Base-by-base conservation (phyloP, 257 asterid genomes). In the Solanum gandarillasii region DNA sequence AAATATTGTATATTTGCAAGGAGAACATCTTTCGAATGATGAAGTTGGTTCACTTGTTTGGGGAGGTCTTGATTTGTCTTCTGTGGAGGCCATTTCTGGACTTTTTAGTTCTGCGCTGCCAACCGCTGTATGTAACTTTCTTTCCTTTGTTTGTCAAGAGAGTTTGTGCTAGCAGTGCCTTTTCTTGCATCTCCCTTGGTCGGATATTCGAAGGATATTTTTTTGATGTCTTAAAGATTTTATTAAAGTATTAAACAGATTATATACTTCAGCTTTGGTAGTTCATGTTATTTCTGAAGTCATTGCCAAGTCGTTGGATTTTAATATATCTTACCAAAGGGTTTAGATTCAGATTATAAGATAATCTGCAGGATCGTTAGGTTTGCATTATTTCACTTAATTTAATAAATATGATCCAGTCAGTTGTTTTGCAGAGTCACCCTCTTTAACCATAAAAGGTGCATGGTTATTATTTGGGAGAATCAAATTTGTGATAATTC, bases 1-100 rank as follows among this genome's bases (percentile, higher is more conserved):
- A 12, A 95, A 93, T 93, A 90, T 95, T 75, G 95, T 97, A 83
- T 95, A 93, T 89, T 89, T 97, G 85, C 99, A 94, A 92, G 99
- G 98, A 34, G 95, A 97, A 83, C 92, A 31, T 68, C 92, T 94
- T 87, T 89, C 91, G 20, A 92, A 91, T 87, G 93, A 90, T 81
- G 97, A 94, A 90, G 90, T 94, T 75, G 98, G 99, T 31, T 88
- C 97, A 0, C 72, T 93, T 10, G 88, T 82, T 25, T 94, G 93
- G 96, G 95, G 94, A 88, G 98, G 94, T 89, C 67, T 88, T 74
- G 94, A 94, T 68, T 92, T 96, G 87, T 90, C 96, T 86, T 87
- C 95, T 35, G 92, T 90, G 0, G 98, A 95, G 90, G 93, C 93
- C 87, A 81, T 94, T 48, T 89, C 93, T 70, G 98, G 93, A 60